These are phyloP conservation scores for Mycena chlorophos DNA, from an alignment of 768 basidiomycete species.

Conservation along the genomic window DNA sequence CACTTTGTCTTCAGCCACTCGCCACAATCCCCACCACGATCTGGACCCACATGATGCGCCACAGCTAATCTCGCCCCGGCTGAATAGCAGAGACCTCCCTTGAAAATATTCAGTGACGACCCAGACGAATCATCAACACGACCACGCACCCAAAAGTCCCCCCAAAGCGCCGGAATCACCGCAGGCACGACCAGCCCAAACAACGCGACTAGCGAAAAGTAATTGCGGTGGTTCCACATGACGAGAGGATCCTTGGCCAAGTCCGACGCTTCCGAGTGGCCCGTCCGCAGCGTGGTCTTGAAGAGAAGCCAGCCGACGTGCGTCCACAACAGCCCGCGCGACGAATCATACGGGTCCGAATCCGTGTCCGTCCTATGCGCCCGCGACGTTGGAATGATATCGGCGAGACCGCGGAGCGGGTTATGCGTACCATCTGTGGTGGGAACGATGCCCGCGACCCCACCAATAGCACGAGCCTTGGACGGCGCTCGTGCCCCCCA, in stretches of 20 bases:
- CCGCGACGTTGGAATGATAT: constrained; percentile 7
- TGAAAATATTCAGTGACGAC: constrained; percentile 37
- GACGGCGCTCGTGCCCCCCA: constrained; percentile 79
- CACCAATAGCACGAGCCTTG: constrained; percentile 90
- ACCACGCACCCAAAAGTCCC: constrained; percentile 41
- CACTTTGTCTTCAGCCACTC: not conserved
- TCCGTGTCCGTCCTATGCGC: constrained; percentile 67
- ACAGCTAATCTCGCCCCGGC: constrained; percentile 70
- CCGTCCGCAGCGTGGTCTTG: constrained; percentile 70
- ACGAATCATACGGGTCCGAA: constrained; percentile 78
- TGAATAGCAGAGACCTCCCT: constrained; percentile 75
- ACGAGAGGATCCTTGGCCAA: constrained; percentile 67
- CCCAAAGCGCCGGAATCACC: constrained; percentile 69
- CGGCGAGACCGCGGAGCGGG: not conserved
- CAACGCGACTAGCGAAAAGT: constrained; percentile 58
- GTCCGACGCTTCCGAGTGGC: constrained; percentile 72
- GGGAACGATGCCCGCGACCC: constrained; percentile 80
- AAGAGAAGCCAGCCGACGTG: constrained; percentile 86
- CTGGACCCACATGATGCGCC: constrained; percentile 82
- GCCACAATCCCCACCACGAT: constrained; percentile 5
- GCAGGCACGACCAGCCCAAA: constrained; percentile 76
- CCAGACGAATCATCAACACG: not conserved
- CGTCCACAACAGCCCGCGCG: constrained; percentile 75
- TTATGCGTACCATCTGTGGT: constrained; percentile 58
- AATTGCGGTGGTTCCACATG: constrained; percentile 76